Conservation (phyloP, 495 filamentous ascomycete species). For the Xylaria intraflava region DNA sequence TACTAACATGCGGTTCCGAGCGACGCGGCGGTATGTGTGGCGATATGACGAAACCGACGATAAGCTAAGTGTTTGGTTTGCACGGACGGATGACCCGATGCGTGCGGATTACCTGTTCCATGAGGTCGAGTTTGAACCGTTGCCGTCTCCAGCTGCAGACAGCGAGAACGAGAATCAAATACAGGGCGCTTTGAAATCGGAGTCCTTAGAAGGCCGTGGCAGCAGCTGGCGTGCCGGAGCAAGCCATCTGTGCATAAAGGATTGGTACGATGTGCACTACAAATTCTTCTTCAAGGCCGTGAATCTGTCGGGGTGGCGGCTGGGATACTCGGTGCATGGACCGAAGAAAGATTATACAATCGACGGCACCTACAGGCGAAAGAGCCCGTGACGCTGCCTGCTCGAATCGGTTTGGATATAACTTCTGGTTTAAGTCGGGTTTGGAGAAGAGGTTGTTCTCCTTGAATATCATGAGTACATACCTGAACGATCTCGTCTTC, state of each 20-base stretch:
- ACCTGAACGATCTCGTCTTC: too few relatives aligned
- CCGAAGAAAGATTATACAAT: constrained; percentile 64
- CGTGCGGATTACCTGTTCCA: constrained; percentile 64
- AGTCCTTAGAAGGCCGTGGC: constrained; percentile 2
- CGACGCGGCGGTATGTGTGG: constrained; percentile 50
- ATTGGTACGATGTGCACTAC: constrained; percentile 59
- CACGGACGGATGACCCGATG: constrained; percentile 47
- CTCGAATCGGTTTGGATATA: too few relatives aligned
- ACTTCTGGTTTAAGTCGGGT: too few relatives aligned
- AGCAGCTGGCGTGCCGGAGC: constrained; percentile 50
- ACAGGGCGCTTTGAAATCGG: constrained; percentile 6
- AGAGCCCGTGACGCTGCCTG: too few relatives aligned
- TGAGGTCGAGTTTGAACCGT: constrained; percentile 38
- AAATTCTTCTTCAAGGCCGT: constrained; percentile 52
- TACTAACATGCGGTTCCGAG: constrained; percentile 38
- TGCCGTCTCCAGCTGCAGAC: constrained; percentile 5
- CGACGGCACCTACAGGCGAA: constrained; percentile 40
- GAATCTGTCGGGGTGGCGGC: constrained; percentile 46
- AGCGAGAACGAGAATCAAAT: not conserved
- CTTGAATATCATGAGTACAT: too few relatives aligned
- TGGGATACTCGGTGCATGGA: constrained; percentile 56
- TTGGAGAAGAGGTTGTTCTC: too few relatives aligned
- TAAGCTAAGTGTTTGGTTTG: constrained; percentile 60
- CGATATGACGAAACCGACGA: constrained; percentile 50
- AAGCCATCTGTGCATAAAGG: constrained; percentile 56